Evolutionary conservation across 345 rosid genomes (phyloP).

Genomic region (Boechera divaricarpa): DNA sequence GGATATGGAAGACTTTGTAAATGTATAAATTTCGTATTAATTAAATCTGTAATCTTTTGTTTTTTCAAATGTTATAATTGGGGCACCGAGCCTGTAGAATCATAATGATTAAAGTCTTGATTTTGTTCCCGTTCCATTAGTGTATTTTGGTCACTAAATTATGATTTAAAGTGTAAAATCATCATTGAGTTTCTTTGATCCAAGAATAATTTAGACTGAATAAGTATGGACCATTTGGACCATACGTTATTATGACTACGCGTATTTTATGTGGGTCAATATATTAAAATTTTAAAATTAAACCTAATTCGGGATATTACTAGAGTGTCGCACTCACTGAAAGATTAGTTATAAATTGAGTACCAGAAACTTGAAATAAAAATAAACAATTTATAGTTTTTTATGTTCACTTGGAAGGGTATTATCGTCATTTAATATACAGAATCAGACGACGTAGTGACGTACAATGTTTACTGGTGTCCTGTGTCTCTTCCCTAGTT

Average conservation of each 20-base stretch:
- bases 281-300: constrained; percentile 2
- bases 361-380: background rate
- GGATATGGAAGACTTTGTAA: constrained; percentile 33
- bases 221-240: constrained; percentile 42
- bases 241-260: constrained; percentile 38
- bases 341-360: background rate
- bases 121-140: constrained; percentile 37
- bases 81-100: constrained; percentile 38
- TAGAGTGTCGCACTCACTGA: constrained; percentile 6
- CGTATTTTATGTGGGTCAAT: constrained; percentile 21
- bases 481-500: constrained; percentile 42
- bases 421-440: background rate
- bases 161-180: constrained; percentile 33
- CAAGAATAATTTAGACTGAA: constrained; percentile 32
- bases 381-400: too few relatives aligned
- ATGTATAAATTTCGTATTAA: constrained; percentile 42
- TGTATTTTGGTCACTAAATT: constrained; percentile 33
- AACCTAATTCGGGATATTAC: constrained; percentile 7
- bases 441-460: background rate
- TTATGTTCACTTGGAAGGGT: background rate
- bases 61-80: constrained; percentile 27
- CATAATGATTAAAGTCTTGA: constrained; percentile 45
- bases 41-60: constrained; percentile 20
- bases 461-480: constrained; percentile 10
- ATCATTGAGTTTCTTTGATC: constrained; percentile 44